A percentile compares a stretch with the other conserved stretches of the same genome.
These are phyloP conservation scores for Phylloporus sp. DNA, from an alignment of 1,284 basidiomycete genomes.

Conservation along the genomic window DNA sequence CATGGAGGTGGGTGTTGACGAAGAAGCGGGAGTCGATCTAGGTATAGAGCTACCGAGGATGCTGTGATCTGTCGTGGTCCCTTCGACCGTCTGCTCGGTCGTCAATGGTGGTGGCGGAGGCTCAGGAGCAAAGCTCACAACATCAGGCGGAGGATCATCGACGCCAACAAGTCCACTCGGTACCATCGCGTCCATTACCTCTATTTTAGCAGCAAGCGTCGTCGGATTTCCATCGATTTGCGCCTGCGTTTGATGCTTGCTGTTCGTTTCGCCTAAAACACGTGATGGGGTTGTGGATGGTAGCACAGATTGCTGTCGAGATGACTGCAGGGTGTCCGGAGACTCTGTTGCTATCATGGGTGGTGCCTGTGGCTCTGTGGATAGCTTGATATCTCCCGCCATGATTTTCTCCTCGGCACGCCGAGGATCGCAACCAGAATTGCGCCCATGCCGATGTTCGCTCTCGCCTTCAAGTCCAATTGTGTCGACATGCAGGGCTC, in stretches of 20 bases:
- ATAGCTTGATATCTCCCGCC: background rate
- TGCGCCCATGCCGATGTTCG: background rate
- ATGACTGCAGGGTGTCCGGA: background rate
- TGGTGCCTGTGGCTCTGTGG: background rate
- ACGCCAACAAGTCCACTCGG: slow-evolving; percentile 23
- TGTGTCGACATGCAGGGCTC: background rate
- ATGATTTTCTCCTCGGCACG: background rate
- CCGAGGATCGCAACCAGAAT: background rate
- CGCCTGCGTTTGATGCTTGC: slow-evolving; percentile 13
- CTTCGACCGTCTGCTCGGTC: slow-evolving; percentile 24
- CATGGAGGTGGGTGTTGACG: slow-evolving; percentile 20
- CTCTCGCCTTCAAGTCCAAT: slow-evolving; percentile 3
- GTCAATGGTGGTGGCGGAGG: slow-evolving; percentile 40
- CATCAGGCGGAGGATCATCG: slow-evolving; percentile 28
- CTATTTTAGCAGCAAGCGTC: slow-evolving; percentile 38
- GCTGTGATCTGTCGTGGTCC: slow-evolving; percentile 9
- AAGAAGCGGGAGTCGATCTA: slow-evolving; percentile 7
- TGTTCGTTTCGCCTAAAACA: slow-evolving; percentile 6
- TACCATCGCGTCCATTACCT: slow-evolving; percentile 33
- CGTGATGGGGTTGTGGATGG: slow-evolving; percentile 1
- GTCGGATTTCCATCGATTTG: slow-evolving; percentile 7
- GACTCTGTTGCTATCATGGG: background rate
- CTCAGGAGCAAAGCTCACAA: slow-evolving; percentile 36
- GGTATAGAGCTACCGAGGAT: background rate
- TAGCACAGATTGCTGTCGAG: slow-evolving; percentile 6